Conservation (phyloP, 805 yeast species). For the Tetrapisispora pingtungensis region DNA sequence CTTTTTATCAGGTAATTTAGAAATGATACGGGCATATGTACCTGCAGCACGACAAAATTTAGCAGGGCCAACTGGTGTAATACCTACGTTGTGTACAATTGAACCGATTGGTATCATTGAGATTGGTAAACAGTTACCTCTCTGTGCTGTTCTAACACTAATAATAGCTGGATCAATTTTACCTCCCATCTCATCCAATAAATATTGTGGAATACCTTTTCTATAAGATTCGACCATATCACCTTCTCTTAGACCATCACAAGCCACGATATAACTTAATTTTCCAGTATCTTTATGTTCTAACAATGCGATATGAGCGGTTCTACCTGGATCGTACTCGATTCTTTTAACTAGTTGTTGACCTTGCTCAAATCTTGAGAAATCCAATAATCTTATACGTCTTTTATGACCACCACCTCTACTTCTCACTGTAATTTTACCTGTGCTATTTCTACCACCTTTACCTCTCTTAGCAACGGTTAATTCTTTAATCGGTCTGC, state of each 20-base stretch:
- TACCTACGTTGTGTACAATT: conserved; percentile 78
- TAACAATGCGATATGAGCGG: conserved; percentile 84
- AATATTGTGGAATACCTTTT: conserved; percentile 69
- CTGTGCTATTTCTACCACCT: conserved; percentile 85
- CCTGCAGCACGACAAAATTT: conserved; percentile 93
- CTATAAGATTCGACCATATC: conserved; percentile 85
- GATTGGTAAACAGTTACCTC: conserved; percentile 91
- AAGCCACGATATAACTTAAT: conserved; percentile 74
- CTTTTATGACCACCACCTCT: conserved; percentile 96
- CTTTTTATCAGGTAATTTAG: conserved; percentile 60
- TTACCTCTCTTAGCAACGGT: conserved; percentile 62
- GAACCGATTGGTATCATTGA: conserved; percentile 93
- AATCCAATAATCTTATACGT: conserved; percentile 76
- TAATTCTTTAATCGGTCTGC: conserved; percentile 66
- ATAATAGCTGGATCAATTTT: conserved; percentile 84
- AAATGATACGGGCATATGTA: conserved; percentile 77
- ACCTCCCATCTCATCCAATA: conserved; percentile 80
- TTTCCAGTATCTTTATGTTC: conserved; percentile 52
- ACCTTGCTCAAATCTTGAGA: conserved; percentile 56
- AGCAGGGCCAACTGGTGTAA: conserved; percentile 66
- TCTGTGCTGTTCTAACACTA: conserved; percentile 75
- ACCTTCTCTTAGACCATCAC: conserved; percentile 88
- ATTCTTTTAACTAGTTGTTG: conserved; percentile 73
- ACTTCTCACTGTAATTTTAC: conserved; percentile 84
- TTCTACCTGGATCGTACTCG: conserved; percentile 92